A percentile compares a stretch with the other conserved stretches of the same genome.
Evolutionary conservation across 108 stramenopile genomes (phyloP).

Genomic region (Thalassiosira profunda): DNA sequence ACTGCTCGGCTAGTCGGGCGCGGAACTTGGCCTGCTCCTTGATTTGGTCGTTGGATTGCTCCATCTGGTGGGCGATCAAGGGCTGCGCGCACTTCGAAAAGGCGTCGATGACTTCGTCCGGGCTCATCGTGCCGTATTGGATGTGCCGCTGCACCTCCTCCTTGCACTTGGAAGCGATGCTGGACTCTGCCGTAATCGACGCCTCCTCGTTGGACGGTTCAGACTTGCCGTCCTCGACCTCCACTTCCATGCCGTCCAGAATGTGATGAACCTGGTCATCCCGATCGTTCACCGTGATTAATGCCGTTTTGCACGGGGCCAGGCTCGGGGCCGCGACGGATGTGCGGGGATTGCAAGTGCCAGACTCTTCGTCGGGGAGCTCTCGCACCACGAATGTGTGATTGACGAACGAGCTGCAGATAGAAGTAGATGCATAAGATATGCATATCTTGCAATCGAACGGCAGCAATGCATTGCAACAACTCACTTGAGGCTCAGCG

Average conservation of each 20-base stretch:
- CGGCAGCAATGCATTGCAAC: no score
- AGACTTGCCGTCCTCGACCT: slow-evolving; percentile 33
- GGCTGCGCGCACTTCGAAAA: slow-evolving; percentile 28
- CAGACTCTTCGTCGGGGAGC: slow-evolving; percentile 17
- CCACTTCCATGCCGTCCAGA: slow-evolving; percentile 36
- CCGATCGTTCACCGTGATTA: slow-evolving; percentile 47
- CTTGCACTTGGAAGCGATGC: slow-evolving; percentile 25
- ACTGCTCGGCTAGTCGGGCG: slow-evolving; percentile 37
- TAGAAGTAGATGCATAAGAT: no score
- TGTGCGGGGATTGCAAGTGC: slow-evolving; percentile 29
- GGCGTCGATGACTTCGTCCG: slow-evolving; percentile 21
- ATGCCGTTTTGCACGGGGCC: slow-evolving; percentile 41
- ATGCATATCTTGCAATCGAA: no score
- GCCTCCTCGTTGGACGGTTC: no score
- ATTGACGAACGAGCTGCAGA: slow-evolving; percentile 74
- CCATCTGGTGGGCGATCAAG: slow-evolving; percentile 41
- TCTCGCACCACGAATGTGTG: slow-evolving; percentile 77
- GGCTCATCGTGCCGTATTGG: slow-evolving; percentile 1
- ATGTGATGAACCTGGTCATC: slow-evolving; percentile 53
- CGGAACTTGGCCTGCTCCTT: slow-evolving; percentile 57
- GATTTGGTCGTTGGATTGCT: slow-evolving; percentile 58
- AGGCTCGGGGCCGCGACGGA: slow-evolving; percentile 13
- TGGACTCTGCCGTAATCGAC: background rate
- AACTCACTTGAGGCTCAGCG: slow-evolving; percentile 41
- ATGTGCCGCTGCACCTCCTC: slow-evolving; percentile 12